A percentile compares a stretch with the other conserved stretches of the same genome.
phyloP scores from a whole-genome alignment of 192 early-diverging fungal genomes.

The Linnemannia elongata region DNA sequence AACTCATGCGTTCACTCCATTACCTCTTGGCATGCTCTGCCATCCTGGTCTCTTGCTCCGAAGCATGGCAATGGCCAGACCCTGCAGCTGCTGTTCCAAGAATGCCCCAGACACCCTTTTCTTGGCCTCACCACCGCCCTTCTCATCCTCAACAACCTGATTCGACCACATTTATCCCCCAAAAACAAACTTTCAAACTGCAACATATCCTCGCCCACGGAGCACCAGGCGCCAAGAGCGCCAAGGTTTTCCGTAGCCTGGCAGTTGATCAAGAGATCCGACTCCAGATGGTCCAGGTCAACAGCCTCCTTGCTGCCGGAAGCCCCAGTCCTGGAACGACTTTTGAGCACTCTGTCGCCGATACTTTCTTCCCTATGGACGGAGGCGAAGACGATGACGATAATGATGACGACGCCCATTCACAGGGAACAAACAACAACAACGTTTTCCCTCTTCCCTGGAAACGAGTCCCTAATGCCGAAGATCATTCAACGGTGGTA shows the following conservation, averaged over 20 bases:
- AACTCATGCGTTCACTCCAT: slow-evolving; percentile 1
- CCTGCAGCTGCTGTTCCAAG: neutral
- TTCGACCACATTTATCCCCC: neutral
- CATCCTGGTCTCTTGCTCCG: neutral
- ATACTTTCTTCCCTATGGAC: slow-evolving; percentile 9
- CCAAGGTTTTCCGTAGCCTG: slow-evolving; percentile 31
- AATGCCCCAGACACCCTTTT: neutral
- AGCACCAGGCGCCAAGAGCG: slow-evolving; percentile 18
- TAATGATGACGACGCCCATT: neutral
- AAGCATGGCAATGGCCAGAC: slow-evolving; percentile 9
- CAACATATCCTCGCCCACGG: slow-evolving; percentile 39
- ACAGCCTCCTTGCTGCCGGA: neutral
- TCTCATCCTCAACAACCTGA: neutral
- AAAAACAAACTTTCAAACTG: slow-evolving; percentile 19
- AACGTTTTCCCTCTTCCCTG: slow-evolving; percentile 9
- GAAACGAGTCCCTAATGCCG: slow-evolving; percentile 73
- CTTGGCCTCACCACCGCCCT: neutral
- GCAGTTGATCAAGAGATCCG: slow-evolving; percentile 16
- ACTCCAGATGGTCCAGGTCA: slow-evolving; percentile 15
- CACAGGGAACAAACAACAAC: no score
- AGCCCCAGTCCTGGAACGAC: slow-evolving; percentile 19
- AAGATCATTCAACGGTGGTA: slow-evolving; percentile 76
- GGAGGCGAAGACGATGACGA: neutral
- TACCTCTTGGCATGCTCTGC: slow-evolving; percentile 10
- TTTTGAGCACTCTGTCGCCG: slow-evolving; percentile 23